A percentile compares a stretch with the other conserved stretches of the same genome.
phyloP scores from a whole-genome alignment of 1,284 basidiomycete genomes.

The Ceratobasidium sp. region DNA sequence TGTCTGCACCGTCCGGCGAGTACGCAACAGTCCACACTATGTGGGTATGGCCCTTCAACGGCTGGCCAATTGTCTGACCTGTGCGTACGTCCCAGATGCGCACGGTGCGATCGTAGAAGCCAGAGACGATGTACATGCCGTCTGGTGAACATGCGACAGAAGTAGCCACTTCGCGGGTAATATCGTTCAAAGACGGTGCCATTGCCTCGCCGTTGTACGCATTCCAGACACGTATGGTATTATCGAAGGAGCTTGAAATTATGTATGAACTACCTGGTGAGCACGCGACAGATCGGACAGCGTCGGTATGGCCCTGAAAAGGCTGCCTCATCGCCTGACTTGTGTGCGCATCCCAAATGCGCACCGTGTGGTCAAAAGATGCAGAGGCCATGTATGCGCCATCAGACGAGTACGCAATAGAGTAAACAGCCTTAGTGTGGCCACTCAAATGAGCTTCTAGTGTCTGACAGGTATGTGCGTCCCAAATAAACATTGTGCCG shows the following conservation, averaged over 20 bases:
- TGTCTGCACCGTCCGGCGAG: conserved; percentile 20
- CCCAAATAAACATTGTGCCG: conserved; percentile 37
- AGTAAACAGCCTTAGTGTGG: neutral
- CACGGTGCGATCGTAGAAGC: conserved; percentile 11
- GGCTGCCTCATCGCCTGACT: neutral
- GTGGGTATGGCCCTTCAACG: conserved; percentile 16
- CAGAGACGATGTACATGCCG: neutral
- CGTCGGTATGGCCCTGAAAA: conserved; percentile 22
- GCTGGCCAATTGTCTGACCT: neutral
- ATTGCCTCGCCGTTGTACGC: neutral
- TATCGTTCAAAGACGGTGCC: conserved; percentile 5
- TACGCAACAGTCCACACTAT: neutral
- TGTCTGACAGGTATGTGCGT: conserved; percentile 4
- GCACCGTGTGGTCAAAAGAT: conserved; percentile 3
- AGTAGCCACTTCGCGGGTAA: neutral
- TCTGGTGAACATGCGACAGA: conserved; percentile 33
- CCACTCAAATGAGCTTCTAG: neutral
- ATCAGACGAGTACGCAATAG: conserved; percentile 30
- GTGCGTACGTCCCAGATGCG: conserved; percentile 9
- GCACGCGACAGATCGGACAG: neutral
- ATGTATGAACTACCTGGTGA: conserved; percentile 39
- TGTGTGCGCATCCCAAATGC: conserved; percentile 26
- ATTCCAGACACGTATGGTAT: conserved; percentile 20
- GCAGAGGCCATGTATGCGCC: conserved; percentile 19
- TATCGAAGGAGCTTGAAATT: conserved; percentile 14